A percentile compares a stretch with the other conserved stretches of the same genome.
These are phyloP conservation scores for Ganoderma meredithae DNA, from an alignment of 1,284 basidiomycete genomes.

Conservation along the genomic window DNA sequence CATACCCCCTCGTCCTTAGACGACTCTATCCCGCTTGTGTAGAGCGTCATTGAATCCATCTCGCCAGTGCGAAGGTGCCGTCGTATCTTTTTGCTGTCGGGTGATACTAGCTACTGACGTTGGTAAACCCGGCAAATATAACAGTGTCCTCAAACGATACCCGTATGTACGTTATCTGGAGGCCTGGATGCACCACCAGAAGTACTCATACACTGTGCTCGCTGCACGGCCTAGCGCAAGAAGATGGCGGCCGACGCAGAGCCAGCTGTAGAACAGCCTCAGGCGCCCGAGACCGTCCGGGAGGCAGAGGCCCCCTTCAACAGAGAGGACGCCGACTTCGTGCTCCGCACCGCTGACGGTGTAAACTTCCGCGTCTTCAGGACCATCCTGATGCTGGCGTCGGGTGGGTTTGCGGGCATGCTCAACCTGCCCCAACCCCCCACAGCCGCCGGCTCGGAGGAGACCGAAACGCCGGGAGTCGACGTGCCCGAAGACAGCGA, in stretches of 20 bases:
- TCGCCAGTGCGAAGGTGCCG: neutral
- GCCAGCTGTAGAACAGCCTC: neutral
- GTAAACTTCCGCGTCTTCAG: constrained; percentile 31
- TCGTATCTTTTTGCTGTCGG: neutral
- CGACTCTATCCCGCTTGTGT: neutral
- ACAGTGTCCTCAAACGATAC: neutral
- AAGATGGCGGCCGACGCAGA: neutral
- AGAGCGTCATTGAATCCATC: neutral
- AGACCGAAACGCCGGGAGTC: constrained; percentile 12
- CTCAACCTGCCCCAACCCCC: constrained; percentile 31
- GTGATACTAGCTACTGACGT: neutral
- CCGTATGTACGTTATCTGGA: neutral
- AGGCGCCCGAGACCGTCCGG: neutral
- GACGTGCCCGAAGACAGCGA: constrained; percentile 27
- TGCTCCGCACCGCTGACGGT: constrained; percentile 24
- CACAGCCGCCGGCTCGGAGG: neutral
- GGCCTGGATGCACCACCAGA: neutral
- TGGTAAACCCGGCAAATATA: neutral
- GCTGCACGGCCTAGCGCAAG: neutral
- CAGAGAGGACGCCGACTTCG: constrained; percentile 28
- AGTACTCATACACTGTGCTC: constrained; percentile 3
- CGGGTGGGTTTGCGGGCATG: constrained; percentile 30
- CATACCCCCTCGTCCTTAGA: neutral
- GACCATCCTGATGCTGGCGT: constrained; percentile 28
- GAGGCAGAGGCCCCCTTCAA: constrained; percentile 26